phyloP scores from a whole-genome alignment of 2,329 filamentous ascomycete species.

The Xylariaceae sp. region DNA sequence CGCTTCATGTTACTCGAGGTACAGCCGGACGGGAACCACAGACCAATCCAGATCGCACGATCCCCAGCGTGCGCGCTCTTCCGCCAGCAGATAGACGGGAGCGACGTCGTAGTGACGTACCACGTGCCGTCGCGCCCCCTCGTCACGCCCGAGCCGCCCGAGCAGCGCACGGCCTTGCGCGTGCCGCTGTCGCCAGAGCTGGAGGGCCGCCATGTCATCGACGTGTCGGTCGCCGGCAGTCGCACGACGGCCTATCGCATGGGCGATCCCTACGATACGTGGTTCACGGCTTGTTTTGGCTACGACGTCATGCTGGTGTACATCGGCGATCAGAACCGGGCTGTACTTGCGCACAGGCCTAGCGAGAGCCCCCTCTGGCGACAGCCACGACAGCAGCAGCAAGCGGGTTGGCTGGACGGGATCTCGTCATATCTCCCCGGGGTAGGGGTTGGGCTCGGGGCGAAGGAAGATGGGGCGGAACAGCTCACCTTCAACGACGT shows the following conservation, averaged over 20 bases:
- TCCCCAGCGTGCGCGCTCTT: conserved; percentile 60
- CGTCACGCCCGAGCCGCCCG: conserved; percentile 33
- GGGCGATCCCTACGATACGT: conserved; percentile 48
- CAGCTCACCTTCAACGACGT: conserved; percentile 69
- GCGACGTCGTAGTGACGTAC: conserved; percentile 43
- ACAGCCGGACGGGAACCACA: conserved; percentile 28
- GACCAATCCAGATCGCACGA: too few relatives aligned
- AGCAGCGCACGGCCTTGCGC: conserved; percentile 41
- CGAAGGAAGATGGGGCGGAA: conserved; percentile 29
- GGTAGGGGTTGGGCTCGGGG: neutral
- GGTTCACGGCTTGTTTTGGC: conserved; percentile 66
- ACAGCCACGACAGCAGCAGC: conserved; percentile 23
- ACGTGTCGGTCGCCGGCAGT: conserved; percentile 58
- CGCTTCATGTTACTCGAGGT: conserved; percentile 62
- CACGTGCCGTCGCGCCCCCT: conserved; percentile 37
- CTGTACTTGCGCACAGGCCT: conserved; percentile 59
- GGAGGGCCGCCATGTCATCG: conserved; percentile 42
- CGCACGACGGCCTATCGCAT: conserved; percentile 51
- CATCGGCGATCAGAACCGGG: conserved; percentile 57
- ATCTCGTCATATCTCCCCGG: conserved; percentile 34
- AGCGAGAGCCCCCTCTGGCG: conserved; percentile 26
- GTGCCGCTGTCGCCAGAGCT: conserved; percentile 55
- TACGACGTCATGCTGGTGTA: conserved; percentile 59
- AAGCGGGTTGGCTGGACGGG: conserved; percentile 34
- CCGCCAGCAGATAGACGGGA: conserved; percentile 47